Evolutionary conservation across 2,329 filamentous ascomycete genomes (phyloP).

Genomic region (Sphaerulina vaccinii): DNA sequence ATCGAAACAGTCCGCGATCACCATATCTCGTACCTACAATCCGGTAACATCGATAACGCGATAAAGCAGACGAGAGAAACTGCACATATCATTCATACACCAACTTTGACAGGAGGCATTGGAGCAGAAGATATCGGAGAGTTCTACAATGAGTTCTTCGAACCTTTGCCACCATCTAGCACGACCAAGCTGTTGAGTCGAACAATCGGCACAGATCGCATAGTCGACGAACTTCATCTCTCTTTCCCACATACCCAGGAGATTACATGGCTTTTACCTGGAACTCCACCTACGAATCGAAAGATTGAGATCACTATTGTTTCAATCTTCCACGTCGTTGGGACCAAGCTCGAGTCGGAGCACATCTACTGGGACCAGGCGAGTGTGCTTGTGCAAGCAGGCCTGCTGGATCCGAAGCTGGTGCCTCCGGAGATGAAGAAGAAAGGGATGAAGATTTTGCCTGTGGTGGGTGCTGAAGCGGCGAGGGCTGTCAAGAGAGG

Average conservation of each 20-base stretch:
- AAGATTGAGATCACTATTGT: conserved; percentile 57
- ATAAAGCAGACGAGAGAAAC: conserved; percentile 40
- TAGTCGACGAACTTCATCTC: conserved; percentile 61
- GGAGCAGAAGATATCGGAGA: conserved; percentile 43
- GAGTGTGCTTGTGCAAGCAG: conserved; percentile 58
- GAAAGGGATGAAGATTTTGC: conserved; percentile 47
- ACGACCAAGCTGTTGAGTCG: conserved; percentile 55
- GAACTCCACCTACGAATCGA: conserved; percentile 56
- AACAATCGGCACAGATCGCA: conserved; percentile 57
- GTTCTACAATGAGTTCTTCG: conserved; percentile 60
- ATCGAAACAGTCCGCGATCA: conserved; percentile 48
- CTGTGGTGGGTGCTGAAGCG: conserved; percentile 47
- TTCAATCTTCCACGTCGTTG: conserved; percentile 56
- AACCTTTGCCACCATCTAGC: conserved; percentile 46
- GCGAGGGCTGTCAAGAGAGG: conserved; percentile 49
- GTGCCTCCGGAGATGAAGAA: conserved; percentile 49
- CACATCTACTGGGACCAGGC: conserved; percentile 64
- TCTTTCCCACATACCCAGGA: conserved; percentile 57
- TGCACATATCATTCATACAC: conserved; percentile 45
- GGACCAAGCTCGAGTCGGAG: conserved; percentile 55
- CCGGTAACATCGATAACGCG: conserved; percentile 39
- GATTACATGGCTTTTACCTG: conserved; percentile 61
- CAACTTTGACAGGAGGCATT: conserved; percentile 49
- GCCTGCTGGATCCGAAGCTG: conserved; percentile 56
- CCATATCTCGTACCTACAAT: conserved; percentile 30